These are phyloP conservation scores for Forsythia suspensa DNA, from an alignment of 257 asterid genomes.

Conservation along the genomic window DNA sequence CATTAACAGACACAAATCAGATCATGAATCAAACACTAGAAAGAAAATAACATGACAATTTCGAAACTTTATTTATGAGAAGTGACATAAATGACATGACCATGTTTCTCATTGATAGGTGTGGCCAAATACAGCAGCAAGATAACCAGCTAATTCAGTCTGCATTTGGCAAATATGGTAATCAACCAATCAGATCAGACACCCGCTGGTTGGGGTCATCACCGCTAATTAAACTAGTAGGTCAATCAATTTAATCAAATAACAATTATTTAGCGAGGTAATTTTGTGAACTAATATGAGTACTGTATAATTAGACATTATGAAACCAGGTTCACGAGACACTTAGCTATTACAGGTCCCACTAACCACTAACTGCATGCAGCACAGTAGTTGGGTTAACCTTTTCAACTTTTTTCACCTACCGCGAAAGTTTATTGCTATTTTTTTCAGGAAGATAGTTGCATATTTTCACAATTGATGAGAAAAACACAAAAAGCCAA, in stretches of 20 bases:
- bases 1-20: constrained; percentile 14
- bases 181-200: constrained; percentile 8
- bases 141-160: constrained; percentile 17
- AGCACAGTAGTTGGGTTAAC: neutral
- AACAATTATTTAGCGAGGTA: neutral
- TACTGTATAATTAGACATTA: constrained; percentile 3
- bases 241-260: neutral
- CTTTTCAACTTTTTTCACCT: constrained; percentile 6
- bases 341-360: neutral
- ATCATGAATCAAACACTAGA: neutral
- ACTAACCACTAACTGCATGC: neutral
- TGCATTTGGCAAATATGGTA: neutral
- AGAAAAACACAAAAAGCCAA: neutral
- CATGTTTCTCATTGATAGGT: constrained; percentile 3
- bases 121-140: constrained; percentile 12
- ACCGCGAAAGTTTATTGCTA: neutral
- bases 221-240: constrained; percentile 10
- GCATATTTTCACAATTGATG: neutral
- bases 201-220: constrained; percentile 3
- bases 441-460: neutral
- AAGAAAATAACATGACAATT: neutral
- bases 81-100: constrained; percentile 6
- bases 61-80: neutral
- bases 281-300: constrained; percentile 3
- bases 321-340: constrained; percentile 4